Evolutionary conservation across 805 yeast genomes (phyloP), one percentile per base, ranked within the genome.

Genomic region (Vanderwaltozyma tropicalis): DNA sequence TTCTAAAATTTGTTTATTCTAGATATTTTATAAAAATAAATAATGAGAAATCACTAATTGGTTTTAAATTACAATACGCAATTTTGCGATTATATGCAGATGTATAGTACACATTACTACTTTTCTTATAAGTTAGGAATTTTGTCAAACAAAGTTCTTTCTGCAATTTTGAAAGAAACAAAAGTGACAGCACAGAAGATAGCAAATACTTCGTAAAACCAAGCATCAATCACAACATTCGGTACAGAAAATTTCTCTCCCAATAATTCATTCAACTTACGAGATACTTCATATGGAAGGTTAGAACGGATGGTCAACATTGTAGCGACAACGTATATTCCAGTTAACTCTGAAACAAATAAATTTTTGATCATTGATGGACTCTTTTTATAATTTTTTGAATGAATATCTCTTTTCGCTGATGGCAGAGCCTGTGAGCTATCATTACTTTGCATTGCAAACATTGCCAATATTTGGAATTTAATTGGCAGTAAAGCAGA

Each of bases 151-250:
- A 44, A 32, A 4, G 42, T 45, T 29, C 49, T 40, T 34, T 55
- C 61, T 1, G 58, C 61, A 10, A 55, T 16, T 31, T 48, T 54
- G 3, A 57, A 50, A 15, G 50, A 50, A 10, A 47, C 17, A 15
- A 55, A 43, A 1, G 69, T 60, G 7, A 55, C 25, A 1, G 59
- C 39, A 24, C 63, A 62, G 14, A 61, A 48, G 2, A 49, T 29
- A 12, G 64, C 54, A 42, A 51, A 66, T 16, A 63, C 52, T 35
- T 62, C 56, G 37, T 66, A 68, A 43, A 64, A 66, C 70, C 70
- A 66, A 21, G 53, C 49, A 39, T 66, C 68, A 27, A 65, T 55
- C 3, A 58, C 42, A 30, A 46, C 33, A 41, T 54, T 45, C 18
- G 61, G 52, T 5, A 52, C 52, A 2, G 51, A 44, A 36, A 56